Base-by-base conservation (phyloP, 208 protist genomes). In the Lotmaria passim region DNA sequence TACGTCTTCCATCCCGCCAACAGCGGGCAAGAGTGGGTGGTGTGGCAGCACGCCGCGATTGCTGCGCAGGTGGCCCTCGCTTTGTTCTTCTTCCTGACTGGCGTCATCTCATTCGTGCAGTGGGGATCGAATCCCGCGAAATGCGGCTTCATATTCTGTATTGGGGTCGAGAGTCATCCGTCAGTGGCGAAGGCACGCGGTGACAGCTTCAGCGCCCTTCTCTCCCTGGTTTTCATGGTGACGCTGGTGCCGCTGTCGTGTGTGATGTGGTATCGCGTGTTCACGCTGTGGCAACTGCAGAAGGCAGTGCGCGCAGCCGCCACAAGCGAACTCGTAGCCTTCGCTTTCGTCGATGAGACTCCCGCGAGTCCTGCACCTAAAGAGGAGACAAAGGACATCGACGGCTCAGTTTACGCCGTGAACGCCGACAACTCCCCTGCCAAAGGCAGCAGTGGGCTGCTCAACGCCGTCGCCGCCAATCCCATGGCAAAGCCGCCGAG, bases 101-200 rank as follows among this genome's bases (percentile, higher is more conserved):
- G 56, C 21, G 66, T 75, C 21, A 14, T 52, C n/a, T 33, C 46
- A 21, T 36, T 75, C 15, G 23, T 51, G 17, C n/a, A 15, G 47
- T 78, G 73, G 73, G n/a, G n/a, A n/a, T n/a, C n/a, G n/a, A n/a
- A n/a, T n/a, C n/a, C n/a, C n/a, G n/a, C n/a, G n/a, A n/a, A n/a
- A n/a, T 84, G 79, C 36, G 50, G 67, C n/a, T 58, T 56, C 24
- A 26, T 84, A 24, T 81, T 84, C 67, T 80, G 73, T 50, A 38
- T 79, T 26, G 65, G 67, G 21, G 66, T 50, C 34, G 31, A 46
- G n/a, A 71, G 63, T 3, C 60, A 75, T 31, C 24, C 26, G 15
- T 41, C 30, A 0, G 46, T 71, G 6, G 30, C 36, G 34, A 48
- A 51, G 24, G 30, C 38, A 8, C 64, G 69, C 23, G 79, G 79